Conservation (phyloP, 139 green algal species). For the Eudorina sp. region DNA sequence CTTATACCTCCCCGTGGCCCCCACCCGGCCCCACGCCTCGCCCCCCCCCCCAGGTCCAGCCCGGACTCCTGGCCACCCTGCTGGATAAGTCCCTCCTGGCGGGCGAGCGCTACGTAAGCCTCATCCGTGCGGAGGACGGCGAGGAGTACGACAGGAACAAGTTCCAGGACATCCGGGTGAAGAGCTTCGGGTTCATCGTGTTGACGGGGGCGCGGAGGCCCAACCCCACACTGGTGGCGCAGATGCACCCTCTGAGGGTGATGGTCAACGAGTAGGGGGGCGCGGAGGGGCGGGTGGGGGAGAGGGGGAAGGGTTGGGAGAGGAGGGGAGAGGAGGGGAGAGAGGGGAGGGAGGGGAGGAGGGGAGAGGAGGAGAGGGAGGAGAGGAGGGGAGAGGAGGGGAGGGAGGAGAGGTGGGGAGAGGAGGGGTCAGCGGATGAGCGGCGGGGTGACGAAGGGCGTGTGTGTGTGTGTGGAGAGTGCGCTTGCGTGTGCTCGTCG, state of each 20-base stretch:
- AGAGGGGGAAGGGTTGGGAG: no score
- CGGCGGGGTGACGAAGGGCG: no score
- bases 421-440: no score
- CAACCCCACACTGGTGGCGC: constrained; percentile 4
- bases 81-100: constrained; percentile 53
- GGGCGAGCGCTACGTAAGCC: constrained; percentile 48
- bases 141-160: constrained; percentile 65
- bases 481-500: no score
- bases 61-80: constrained; percentile 47
- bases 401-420: no score
- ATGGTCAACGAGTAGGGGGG: constrained; percentile 2
- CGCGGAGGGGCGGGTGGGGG: not conserved
- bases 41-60: constrained; percentile 22
- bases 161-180: constrained; percentile 55
- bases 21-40: no score
- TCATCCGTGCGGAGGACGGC: constrained; percentile 60
- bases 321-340: no score
- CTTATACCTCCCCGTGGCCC: no score
- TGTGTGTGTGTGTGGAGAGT: no score
- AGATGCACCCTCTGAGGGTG: constrained; percentile 26
- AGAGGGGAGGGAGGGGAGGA: no score
- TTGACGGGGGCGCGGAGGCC: constrained; percentile 19
- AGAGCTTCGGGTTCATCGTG: constrained; percentile 45
- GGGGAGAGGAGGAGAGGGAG: no score
- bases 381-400: no score